These are phyloP conservation scores for Entonaema liquescens DNA, from an alignment of 495 filamentous ascomycete genomes.

Conservation along the genomic window DNA sequence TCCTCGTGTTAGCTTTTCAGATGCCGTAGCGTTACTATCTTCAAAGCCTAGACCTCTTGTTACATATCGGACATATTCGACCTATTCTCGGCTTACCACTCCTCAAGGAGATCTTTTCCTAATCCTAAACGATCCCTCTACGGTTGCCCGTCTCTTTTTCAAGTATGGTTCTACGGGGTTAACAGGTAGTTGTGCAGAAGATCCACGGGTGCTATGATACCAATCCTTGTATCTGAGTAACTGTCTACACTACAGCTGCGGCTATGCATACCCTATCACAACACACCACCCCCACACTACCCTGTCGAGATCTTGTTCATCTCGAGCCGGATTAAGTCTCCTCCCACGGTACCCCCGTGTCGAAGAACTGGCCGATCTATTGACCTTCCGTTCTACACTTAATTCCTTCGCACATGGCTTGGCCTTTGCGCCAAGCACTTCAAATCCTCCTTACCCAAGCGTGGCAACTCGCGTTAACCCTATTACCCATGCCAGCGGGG, in stretches of 20 bases:
- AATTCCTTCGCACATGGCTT: constrained; percentile 45
- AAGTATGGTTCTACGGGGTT: neutral
- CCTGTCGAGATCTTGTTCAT: constrained; percentile 44
- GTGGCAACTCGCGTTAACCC: constrained; percentile 16
- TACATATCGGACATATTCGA: neutral
- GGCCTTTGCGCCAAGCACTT: constrained; percentile 33
- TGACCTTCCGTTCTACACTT: constrained; percentile 37
- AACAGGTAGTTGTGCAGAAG: neutral
- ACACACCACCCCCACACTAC: constrained; percentile 36
- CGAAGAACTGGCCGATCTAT: constrained; percentile 38
- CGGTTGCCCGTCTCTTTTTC: neutral
- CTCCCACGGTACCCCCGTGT: constrained; percentile 42
- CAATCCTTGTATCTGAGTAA: neutral
- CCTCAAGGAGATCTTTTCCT: neutral
- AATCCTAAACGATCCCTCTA: neutral
- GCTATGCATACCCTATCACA: constrained; percentile 8
- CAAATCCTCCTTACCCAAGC: constrained; percentile 30
- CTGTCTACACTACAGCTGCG: neutral
- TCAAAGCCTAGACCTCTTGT: neutral
- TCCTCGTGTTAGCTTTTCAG: neutral
- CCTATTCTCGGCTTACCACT: neutral
- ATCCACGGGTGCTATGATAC: neutral
- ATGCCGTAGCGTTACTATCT: neutral
- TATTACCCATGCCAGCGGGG: constrained; percentile 33
- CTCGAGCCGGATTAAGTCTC: constrained; percentile 39